Base-by-base conservation (phyloP, 2,329 filamentous ascomycete species). In the Trichoderma koningii region DNA sequence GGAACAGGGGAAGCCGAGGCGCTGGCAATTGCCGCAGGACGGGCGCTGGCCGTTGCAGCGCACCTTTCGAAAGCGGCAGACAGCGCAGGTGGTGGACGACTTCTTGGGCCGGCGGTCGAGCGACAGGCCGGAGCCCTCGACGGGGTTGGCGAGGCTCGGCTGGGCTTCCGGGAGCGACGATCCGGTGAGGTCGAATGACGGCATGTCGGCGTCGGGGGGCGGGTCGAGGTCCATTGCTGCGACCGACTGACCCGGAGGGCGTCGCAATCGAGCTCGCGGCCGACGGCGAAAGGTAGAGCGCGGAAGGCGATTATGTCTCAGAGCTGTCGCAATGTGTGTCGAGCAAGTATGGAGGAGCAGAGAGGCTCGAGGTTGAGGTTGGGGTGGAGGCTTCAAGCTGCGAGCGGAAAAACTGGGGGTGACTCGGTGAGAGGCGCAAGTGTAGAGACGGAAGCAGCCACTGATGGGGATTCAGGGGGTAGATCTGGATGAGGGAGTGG, bases 11-110 rank as follows among this genome's bases (percentile, higher is more conserved):
- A 86, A 86, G 55, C 82, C 83, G 51, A 87, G 79, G 21, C 84
- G 81, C 68, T 85, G 82, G 74, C 84, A 87, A 73, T 85, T 86
- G 74, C 82, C 81, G 73, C 84, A 87, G 66, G 83, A 75, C 56
- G 81, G 78, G 47, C 81, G 81, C 14, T 79, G 77, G 42, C 83
- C 82, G 70, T 86, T 83, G 75, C 84, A 87, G 55, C 84, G 83
- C 21, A 87, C 84, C 73, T 87, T 86, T 71, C 84, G 82, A 55
- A 81, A 78, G 23, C 83, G 81, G 68, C 82, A 85, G 12, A 82
- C 83, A 68, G 80, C 78, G 71, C 83, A 85, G n/a, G 83, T 85
- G 41, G 79, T 73, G 19, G 78, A 79, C 47, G 78, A 78, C 64
- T 79, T 78, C 68, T 79, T 80, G 26, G 75, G 76, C 50, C 75